Conservation (phyloP, 2,329 filamentous ascomycete genomes). For the Hortaea werneckii region DNA sequence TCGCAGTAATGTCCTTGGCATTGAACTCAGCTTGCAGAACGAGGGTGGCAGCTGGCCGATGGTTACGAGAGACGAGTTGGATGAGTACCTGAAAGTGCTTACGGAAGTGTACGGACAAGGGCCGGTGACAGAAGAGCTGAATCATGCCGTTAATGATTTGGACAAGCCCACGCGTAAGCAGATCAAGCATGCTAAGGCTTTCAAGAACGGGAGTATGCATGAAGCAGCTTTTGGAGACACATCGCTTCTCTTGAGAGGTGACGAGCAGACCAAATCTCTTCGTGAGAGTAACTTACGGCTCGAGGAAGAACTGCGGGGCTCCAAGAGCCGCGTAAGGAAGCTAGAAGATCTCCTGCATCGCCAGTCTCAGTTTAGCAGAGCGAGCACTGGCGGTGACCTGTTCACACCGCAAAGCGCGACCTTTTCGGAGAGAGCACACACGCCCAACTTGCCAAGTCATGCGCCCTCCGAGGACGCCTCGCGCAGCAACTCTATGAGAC, state of each 20-base stretch:
- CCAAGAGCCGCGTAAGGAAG: slow-evolving; percentile 84
- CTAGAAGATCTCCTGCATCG: slow-evolving; percentile 87
- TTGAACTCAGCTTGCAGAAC: slow-evolving; percentile 77
- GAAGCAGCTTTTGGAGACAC: slow-evolving; percentile 82
- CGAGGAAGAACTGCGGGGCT: slow-evolving; percentile 60
- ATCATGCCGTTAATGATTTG: slow-evolving; percentile 67
- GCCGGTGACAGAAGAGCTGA: slow-evolving; percentile 59
- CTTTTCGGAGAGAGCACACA: slow-evolving; percentile 10
- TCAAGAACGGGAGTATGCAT: slow-evolving; percentile 92
- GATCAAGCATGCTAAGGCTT: slow-evolving; percentile 76
- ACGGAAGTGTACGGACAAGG: slow-evolving; percentile 56
- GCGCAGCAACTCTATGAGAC: slow-evolving; percentile 15
- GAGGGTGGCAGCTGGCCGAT: slow-evolving; percentile 73
- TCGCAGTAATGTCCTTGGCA: slow-evolving; percentile 57
- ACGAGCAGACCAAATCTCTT: slow-evolving; percentile 60
- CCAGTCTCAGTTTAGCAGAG: slow-evolving; percentile 50
- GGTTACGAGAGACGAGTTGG: slow-evolving; percentile 64
- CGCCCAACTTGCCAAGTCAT: slow-evolving; percentile 5
- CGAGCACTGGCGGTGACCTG: slow-evolving; percentile 23
- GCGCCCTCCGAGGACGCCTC: slow-evolving; percentile 15
- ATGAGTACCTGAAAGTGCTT: slow-evolving; percentile 59
- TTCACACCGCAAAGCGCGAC: slow-evolving; percentile 21
- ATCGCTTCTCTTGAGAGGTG: slow-evolving; percentile 73
- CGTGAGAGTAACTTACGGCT: slow-evolving; percentile 47
- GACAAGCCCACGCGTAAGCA: slow-evolving; percentile 77